Percentiles rank a stretch among this genome's conserved stretches.
phyloP scores from a whole-genome alignment of 495 filamentous ascomycete genomes.

The Tuber magnatum region DNA sequence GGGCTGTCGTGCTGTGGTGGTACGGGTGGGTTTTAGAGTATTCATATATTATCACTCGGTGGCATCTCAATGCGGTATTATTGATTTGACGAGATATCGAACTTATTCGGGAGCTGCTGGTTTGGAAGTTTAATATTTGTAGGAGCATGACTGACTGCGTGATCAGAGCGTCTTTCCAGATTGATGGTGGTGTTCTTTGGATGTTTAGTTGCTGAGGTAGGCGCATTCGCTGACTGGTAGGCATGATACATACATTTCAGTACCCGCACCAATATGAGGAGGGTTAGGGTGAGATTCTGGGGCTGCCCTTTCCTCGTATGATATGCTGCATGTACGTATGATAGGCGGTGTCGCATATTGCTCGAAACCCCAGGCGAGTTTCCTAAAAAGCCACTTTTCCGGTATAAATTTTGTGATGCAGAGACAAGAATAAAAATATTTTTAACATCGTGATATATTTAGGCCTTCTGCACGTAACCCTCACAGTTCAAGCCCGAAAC shows the following conservation, averaged over 20 bases:
- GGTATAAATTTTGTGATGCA: too few relatives aligned
- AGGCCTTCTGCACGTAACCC: too few relatives aligned
- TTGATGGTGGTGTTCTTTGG: neutral
- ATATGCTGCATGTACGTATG: neutral
- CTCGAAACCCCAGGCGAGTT: too few relatives aligned
- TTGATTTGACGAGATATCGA: neutral
- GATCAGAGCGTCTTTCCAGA: neutral
- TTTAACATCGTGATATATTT: too few relatives aligned
- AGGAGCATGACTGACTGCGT: neutral
- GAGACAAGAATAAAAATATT: too few relatives aligned
- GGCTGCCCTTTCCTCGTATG: neutral
- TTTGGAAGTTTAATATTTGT: neutral
- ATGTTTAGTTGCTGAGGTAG: neutral
- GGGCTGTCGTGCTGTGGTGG: neutral
- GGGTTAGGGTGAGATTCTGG: too few relatives aligned
- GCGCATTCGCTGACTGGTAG: neutral
- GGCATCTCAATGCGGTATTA: neutral
- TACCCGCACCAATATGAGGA: neutral
- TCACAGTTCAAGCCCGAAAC: too few relatives aligned
- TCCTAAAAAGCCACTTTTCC: too few relatives aligned
- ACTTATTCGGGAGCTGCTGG: neutral
- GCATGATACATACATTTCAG: neutral
- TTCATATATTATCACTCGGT: neutral
- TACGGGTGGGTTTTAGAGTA: neutral
- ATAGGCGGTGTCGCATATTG: too few relatives aligned